Conservation (phyloP, 768 basidiomycete species). For the Mycena amicta region DNA sequence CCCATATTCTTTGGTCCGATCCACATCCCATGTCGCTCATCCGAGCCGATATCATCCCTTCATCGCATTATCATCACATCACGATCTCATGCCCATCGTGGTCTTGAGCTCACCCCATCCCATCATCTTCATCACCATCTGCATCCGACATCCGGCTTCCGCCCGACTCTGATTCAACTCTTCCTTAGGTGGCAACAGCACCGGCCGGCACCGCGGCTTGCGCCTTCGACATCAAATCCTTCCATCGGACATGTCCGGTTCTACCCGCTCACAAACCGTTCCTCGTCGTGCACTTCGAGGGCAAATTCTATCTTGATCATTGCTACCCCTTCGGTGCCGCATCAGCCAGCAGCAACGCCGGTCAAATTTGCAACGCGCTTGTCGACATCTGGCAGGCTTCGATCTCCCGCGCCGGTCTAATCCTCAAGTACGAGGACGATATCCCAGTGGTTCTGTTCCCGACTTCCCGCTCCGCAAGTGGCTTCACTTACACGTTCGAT, state of each 20-base stretch:
- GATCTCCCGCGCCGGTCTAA: background rate
- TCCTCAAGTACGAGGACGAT: constrained; percentile 26
- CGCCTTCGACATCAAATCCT: constrained; percentile 26
- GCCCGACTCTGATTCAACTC: background rate
- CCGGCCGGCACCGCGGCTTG: constrained; percentile 27
- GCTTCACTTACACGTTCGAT: constrained; percentile 20
- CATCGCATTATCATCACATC: too few species aligned
- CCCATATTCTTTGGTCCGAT: too few species aligned
- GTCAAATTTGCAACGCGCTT: constrained; percentile 19
- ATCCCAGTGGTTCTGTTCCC: constrained; percentile 4
- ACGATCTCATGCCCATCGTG: too few species aligned
- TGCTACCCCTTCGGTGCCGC: constrained; percentile 23
- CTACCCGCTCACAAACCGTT: constrained; percentile 24
- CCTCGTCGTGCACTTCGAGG: constrained; percentile 14
- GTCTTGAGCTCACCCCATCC: too few species aligned
- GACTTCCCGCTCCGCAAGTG: background rate
- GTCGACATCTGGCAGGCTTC: constrained; percentile 17
- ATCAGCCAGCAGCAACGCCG: constrained; percentile 26
- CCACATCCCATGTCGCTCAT: too few species aligned
- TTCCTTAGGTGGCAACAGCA: constrained; percentile 22
- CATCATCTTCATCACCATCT: background rate
- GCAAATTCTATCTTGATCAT: constrained; percentile 26
- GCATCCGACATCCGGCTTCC: background rate
- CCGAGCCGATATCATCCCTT: too few species aligned
- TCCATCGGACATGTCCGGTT: constrained; percentile 25